Base-by-base conservation (phyloP, 352 stramenopile species). In the Thalassiosira livingstoniorum region DNA sequence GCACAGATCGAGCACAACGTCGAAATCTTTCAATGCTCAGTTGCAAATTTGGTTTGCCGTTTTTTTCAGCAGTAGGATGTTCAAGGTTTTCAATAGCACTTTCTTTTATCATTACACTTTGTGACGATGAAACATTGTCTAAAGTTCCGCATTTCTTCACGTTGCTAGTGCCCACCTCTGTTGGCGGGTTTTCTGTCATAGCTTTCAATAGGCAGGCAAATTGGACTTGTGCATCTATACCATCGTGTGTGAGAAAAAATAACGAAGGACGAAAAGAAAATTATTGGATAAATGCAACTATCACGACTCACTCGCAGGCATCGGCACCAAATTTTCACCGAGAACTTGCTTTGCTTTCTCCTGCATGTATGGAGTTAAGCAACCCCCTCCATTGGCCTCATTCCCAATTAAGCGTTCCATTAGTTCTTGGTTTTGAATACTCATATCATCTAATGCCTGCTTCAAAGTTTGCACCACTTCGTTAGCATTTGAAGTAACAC, bases 131-230 rank as follows among this genome's bases (percentile, higher is more conserved):
- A 47, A 18, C 39, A 47, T 47, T 47, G 39, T 47, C 15, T 47
- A 15, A 47, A 7, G 15, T 47, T 15, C 7, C 39, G 15, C 39
- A 47, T 47, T 47, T 47, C 7, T 7, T 47, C 15, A 47, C 7
- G 39, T 47, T 47, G 39, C 7, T 47, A 7, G 39, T 47, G 39
- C 15, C 39, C 15, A 15, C 39, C 39, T 47, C 39, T 7, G 7
- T 15, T 47, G 39, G 39, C 7, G 39, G 32, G 29, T 67, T 31
- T 31, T 45, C 58, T 69, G 31, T 83, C 73, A 58, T 80, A 34
- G 75, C 61, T 34, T 80, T 67, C 53, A 87, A 60, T n/a, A 78
- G 2, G 15, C 35, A 60, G 4, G 78, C 70, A 43, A 83, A 81
- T 74, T 80, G 74, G 25, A 66, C 11, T 31, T 87, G 69, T 21